Evolutionary conservation across 345 rosid genomes (phyloP), one percentile per base, ranked within the genome.

Genomic region (Citrus unshiu): DNA sequence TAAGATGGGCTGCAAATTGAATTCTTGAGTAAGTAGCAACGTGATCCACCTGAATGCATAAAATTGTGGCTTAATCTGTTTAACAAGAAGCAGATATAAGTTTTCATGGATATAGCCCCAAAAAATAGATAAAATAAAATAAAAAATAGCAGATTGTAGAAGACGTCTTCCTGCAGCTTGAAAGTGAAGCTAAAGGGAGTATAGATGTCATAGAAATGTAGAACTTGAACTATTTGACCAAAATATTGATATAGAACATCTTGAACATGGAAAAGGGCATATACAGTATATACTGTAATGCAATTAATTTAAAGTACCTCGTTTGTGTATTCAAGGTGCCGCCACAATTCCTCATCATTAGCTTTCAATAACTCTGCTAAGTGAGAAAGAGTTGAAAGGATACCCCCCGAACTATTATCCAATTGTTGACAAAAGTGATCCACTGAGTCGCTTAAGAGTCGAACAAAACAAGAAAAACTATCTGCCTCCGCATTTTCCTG

Each of bases 1-100:
- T 76, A 89, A 79, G 82, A 92, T 89, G 65, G 89, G 80, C 30
- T 84, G 90, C 68, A 90, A 86, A 79, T 83, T 80, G 82, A 92
- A 92, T 84, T 92, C 96, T 83, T 92, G 92, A 62, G 93, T 89
- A 39, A 92, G 93, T 54, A 92, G 83, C 84, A 92, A 75, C 32
- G 95, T 92, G 78, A 87, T 90, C 91, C 92, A 90, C 80, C 92
- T 86, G 83, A 91, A 90, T 67, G 88, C 95, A 65, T 91, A 91
- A 81, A 84, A 91, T 68, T 91, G 93, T 2, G 92, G 91, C 82
- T 85, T 85, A n/a, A 91, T 93, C 95, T 91, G 92, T 62, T 62
- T 80, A 76, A 66, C 10, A 43, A 43, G 25, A 58, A 60, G 64
- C 22, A 6, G 58, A 35, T 68, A n/a, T 70, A 60, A 81, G 75